Conservation (phyloP, 2,329 filamentous ascomycete species). For the Alternaria metachromatica region DNA sequence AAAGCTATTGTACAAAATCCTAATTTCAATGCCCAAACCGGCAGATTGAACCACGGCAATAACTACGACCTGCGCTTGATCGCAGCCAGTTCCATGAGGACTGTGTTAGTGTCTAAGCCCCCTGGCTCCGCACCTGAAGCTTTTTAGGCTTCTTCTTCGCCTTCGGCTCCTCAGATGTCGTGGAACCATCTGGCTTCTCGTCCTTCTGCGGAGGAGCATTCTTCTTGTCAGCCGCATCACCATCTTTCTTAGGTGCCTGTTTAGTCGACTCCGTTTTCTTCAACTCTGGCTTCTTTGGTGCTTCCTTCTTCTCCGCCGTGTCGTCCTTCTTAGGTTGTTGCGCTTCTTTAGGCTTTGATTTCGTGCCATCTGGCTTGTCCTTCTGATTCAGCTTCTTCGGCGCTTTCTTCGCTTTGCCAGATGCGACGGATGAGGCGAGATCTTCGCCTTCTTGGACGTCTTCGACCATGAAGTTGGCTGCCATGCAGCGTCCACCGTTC, state of each 20-base stretch:
- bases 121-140: constrained; percentile 36
- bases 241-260: constrained; percentile 11
- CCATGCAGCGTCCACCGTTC: constrained; percentile 49
- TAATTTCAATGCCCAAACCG: neutral
- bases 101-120: constrained; percentile 15
- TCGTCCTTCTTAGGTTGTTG: constrained; percentile 4
- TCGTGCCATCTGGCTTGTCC: constrained; percentile 20
- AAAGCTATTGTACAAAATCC: neutral
- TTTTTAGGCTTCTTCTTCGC: constrained; percentile 50
- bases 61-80: neutral
- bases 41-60: neutral
- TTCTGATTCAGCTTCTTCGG: constrained; percentile 25
- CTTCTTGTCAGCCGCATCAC: constrained; percentile 3
- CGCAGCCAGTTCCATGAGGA: neutral
- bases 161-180: constrained; percentile 21
- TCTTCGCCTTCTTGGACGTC: constrained; percentile 35
- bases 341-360: constrained; percentile 16
- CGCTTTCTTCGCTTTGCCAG: constrained; percentile 22
- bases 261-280: neutral
- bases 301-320: constrained; percentile 3
- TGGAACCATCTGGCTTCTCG: neutral
- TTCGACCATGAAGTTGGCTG: constrained; percentile 50
- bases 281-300: neutral
- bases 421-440: constrained; percentile 20
- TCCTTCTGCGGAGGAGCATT: constrained; percentile 3